Conservation (phyloP, 164 flowering plant genomes). For the Umbellularia californica region DNA sequence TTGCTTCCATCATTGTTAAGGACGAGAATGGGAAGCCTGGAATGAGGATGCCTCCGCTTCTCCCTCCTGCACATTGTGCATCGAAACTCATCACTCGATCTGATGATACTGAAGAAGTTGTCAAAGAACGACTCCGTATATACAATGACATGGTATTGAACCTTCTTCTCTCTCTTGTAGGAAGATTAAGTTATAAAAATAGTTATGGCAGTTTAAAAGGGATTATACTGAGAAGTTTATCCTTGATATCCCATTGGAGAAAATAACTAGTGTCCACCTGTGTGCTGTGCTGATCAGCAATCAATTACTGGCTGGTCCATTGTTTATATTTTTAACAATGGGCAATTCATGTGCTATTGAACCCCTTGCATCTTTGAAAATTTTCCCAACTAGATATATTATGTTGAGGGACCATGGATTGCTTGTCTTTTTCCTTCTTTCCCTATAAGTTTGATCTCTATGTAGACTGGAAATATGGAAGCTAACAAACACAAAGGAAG, state of each 20-base stretch:
- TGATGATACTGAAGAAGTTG: constrained; percentile 84
- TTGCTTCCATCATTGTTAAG: constrained; percentile 72
- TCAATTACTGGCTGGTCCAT: not conserved
- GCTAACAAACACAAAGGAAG: too few relatives aligned
- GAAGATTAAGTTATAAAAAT: too few relatives aligned
- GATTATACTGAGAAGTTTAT: too few relatives aligned
- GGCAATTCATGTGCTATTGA: too few relatives aligned
- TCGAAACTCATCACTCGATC: constrained; percentile 80
- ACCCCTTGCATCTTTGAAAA: too few relatives aligned
- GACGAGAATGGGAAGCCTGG: constrained; percentile 71
- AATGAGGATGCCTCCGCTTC: constrained; percentile 86
- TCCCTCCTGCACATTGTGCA: constrained; percentile 77
- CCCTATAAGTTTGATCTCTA: too few relatives aligned
- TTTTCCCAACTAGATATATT: too few relatives aligned
- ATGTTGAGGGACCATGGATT: too few relatives aligned
- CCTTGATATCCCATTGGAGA: not conserved
- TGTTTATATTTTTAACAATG: too few relatives aligned
- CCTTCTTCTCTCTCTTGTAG: not conserved
- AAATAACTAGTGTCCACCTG: not conserved
- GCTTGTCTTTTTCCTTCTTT: too few relatives aligned
- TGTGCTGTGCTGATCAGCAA: not conserved
- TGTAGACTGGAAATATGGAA: too few relatives aligned
- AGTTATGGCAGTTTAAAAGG: too few relatives aligned
- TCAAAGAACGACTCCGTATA: constrained; percentile 67
- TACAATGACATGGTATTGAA: constrained; percentile 70